A percentile compares a stretch with the other conserved stretches of the same genome.
Evolutionary conservation across 768 basidiomycete genomes (phyloP).

Genomic region (Epithele typhae): DNA sequence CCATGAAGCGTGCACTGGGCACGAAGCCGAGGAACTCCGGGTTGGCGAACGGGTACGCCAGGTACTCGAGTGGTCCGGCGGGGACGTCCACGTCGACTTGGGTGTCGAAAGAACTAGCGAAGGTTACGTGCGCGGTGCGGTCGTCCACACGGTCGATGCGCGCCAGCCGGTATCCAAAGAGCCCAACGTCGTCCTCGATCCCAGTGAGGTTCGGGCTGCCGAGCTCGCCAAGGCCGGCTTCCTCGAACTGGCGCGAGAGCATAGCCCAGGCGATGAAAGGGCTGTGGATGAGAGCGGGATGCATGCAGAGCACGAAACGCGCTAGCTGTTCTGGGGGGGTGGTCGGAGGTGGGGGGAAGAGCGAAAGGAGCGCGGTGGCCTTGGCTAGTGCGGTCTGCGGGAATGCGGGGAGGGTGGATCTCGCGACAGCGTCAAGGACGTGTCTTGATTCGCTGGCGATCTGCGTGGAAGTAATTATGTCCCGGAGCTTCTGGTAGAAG

Average conservation of each 20-base stretch:
- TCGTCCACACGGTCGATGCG: conserved; percentile 38
- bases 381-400: conserved; percentile 61
- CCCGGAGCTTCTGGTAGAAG: conserved; percentile 43
- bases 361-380: conserved; percentile 38
- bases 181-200: conserved; percentile 33
- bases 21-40: conserved; percentile 33
- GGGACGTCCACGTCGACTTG: conserved; percentile 37
- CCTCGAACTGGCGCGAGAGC: conserved; percentile 50
- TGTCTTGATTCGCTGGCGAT: conserved; percentile 56
- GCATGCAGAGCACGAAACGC: conserved; percentile 51
- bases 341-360: conserved; percentile 44
- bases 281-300: conserved; percentile 52
- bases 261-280: conserved; percentile 61
- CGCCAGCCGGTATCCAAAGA: conserved; percentile 48
- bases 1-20: conserved; percentile 47
- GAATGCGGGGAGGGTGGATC: conserved; percentile 53
- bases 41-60: conserved; percentile 37
- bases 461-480: conserved; percentile 59
- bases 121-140: conserved; percentile 38
- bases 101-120: conserved; percentile 30
- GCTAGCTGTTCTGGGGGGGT: conserved; percentile 47
- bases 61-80: conserved; percentile 43
- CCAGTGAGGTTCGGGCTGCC: conserved; percentile 40
- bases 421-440: conserved; percentile 48
- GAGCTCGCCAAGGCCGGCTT: conserved; percentile 49